Conservation (phyloP, 257 asterid species). For the Pogostemon cablin region DNA sequence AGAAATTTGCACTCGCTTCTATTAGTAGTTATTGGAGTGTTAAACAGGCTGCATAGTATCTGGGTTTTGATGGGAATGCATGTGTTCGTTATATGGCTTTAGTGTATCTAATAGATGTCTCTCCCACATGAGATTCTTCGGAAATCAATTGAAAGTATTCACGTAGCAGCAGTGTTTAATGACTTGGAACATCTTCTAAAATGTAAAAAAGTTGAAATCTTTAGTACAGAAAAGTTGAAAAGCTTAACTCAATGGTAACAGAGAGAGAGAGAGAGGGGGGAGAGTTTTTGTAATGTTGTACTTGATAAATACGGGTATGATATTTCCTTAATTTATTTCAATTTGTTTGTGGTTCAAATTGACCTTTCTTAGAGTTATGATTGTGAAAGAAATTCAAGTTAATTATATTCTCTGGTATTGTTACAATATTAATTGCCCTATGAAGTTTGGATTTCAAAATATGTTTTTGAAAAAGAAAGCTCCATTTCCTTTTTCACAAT, state of each 20-base stretch:
- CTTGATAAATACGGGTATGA: background rate
- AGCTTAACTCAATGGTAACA: background rate
- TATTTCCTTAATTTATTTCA: background rate
- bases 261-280: background rate
- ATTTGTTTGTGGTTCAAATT: constrained; percentile 15
- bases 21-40: background rate
- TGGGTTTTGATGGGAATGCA: background rate
- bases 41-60: background rate
- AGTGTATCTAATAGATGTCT: no score
- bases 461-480: background rate
- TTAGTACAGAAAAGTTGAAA: background rate
- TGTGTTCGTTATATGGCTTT: background rate
- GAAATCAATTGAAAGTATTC: no score
- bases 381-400: constrained; percentile 4
- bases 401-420: background rate
- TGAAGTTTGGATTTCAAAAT: background rate
- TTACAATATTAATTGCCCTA: background rate
- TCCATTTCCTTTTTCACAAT: background rate
- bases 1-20: background rate
- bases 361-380: background rate
- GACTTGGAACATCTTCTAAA: background rate
- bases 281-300: background rate
- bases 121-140: no score
- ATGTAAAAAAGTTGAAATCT: background rate
- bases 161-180: background rate